Conservation (phyloP, 2,329 filamentous ascomycete genomes). For the Penicillium psychrosexuale region DNA sequence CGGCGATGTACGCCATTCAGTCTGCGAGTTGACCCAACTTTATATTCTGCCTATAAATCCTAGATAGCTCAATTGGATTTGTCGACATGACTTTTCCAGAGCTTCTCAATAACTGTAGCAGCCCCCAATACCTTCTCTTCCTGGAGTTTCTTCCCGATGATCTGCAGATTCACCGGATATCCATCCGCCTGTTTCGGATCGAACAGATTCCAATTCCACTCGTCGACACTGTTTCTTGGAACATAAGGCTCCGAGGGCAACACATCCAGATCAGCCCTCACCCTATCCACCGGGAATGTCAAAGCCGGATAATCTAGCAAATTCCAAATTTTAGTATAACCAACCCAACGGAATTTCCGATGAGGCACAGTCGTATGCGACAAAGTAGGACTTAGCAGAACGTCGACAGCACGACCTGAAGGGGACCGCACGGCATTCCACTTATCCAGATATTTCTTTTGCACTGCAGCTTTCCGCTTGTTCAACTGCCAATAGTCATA, state of each 20-base stretch:
- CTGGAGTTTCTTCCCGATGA: conserved; percentile 52
- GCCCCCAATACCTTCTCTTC: conserved; percentile 55
- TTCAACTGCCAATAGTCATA: conserved; percentile 68
- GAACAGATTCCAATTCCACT: conserved; percentile 53
- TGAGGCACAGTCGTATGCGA: conserved; percentile 56
- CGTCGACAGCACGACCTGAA: conserved; percentile 52
- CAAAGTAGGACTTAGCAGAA: conserved; percentile 58
- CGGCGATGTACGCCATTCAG: neutral
- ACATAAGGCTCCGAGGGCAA: conserved; percentile 38
- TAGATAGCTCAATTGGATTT: neutral
- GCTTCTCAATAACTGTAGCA: conserved; percentile 31
- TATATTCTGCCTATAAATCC: neutral
- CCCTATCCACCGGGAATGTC: conserved; percentile 54
- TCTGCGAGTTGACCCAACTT: neutral
- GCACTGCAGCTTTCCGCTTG: conserved; percentile 52
- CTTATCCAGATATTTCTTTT: conserved; percentile 58
- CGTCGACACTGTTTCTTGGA: conserved; percentile 51
- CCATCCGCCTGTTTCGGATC: conserved; percentile 41
- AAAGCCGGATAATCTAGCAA: conserved; percentile 60
- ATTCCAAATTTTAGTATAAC: conserved; percentile 63
- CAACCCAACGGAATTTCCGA: conserved; percentile 47
- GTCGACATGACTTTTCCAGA: conserved; percentile 18
- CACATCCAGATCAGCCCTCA: conserved; percentile 43
- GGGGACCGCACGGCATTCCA: conserved; percentile 52
- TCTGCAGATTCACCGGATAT: conserved; percentile 53